phyloP scores from a whole-genome alignment of 768 basidiomycete species.

The Hypholoma fasciculare region DNA sequence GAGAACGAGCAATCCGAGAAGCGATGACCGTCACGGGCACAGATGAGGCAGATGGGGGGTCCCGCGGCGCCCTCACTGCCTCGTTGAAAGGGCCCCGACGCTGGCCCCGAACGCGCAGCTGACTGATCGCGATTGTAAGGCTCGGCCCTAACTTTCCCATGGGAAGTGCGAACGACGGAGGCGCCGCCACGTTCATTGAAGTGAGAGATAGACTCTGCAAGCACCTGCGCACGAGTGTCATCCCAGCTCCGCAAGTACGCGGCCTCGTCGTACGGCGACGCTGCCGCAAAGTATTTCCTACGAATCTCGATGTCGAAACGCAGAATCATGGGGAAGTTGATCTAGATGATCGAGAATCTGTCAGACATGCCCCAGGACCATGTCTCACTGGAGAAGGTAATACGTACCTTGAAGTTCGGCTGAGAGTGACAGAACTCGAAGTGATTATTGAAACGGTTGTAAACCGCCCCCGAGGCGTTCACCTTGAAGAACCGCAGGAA shows the following conservation, averaged over 20 bases:
- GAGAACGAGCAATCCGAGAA: conserved; percentile 9
- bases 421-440: no score
- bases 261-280: background rate
- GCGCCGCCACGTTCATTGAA: background rate
- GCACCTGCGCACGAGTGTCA: background rate
- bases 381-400: no score
- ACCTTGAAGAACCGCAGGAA: no score
- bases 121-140: background rate
- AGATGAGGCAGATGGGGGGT: conserved; percentile 19
- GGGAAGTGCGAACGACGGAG: background rate
- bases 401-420: no score
- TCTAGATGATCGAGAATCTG: no score
- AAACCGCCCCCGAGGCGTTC: no score
- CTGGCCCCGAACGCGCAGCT: no score
- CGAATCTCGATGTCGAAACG: conserved; percentile 11
- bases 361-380: no score
- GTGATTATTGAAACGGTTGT: no score
- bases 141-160: background rate
- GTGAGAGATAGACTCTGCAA: background rate
- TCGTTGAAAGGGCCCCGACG: no score
- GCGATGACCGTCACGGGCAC: conserved; percentile 8
- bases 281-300: conserved; percentile 1
- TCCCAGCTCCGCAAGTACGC: background rate
- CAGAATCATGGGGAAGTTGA: conserved; percentile 12
- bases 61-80: background rate